A percentile compares a stretch with the other conserved stretches of the same genome.
Evolutionary conservation across 2,329 filamentous ascomycete species (phyloP).

Genomic region (Aschersonia sp.): DNA sequence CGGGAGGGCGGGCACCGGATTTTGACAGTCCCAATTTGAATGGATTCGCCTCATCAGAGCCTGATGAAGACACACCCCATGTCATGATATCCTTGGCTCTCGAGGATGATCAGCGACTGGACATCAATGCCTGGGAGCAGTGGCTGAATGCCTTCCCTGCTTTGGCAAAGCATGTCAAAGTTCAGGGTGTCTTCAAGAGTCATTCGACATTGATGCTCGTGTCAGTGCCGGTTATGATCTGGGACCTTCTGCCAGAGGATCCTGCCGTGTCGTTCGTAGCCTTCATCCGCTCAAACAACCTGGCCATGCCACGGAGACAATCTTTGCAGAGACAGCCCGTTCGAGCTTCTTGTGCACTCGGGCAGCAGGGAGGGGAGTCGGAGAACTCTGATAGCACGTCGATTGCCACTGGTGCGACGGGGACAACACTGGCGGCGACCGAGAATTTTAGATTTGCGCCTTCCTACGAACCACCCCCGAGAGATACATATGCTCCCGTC

Average conservation of each 20-base stretch:
- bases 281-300: conserved; percentile 44
- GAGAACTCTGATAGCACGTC: conserved; percentile 9
- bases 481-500: not conserved
- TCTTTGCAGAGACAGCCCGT: conserved; percentile 3
- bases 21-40: conserved; percentile 8
- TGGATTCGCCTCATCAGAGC: conserved; percentile 22
- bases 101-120: conserved; percentile 40
- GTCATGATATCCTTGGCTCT: conserved; percentile 47
- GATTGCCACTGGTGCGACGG: conserved; percentile 16
- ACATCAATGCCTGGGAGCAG: conserved; percentile 43
- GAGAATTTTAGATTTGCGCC: not conserved
- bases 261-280: conserved; percentile 42
- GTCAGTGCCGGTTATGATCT: conserved; percentile 44
- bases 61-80: conserved; percentile 41
- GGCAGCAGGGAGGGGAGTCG: conserved; percentile 6
- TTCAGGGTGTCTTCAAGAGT: conserved; percentile 47
- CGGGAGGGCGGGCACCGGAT: conserved; percentile 13
- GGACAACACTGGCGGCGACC: conserved; percentile 15
- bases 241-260: conserved; percentile 44
- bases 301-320: conserved; percentile 20
- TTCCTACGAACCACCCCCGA: not conserved
- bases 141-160: conserved; percentile 42
- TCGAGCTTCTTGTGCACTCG: not conserved
- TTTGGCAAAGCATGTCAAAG: conserved; percentile 43
- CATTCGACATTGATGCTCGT: conserved; percentile 43